Base-by-base conservation (phyloP, 345 rosid genomes). In the Alliaria petiolata region DNA sequence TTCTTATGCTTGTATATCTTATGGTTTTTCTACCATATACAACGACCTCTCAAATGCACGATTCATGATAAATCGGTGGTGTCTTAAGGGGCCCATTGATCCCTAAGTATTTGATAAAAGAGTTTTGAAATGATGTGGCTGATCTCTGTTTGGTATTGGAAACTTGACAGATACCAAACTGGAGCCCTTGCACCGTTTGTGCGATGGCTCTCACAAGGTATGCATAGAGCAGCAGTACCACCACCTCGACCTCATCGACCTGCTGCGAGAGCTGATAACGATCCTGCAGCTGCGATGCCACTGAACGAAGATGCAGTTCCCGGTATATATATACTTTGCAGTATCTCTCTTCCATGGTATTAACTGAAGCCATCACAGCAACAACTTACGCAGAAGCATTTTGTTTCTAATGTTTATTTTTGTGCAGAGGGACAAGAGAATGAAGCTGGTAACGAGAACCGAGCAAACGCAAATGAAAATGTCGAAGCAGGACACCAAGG, bases 181-280 rank as follows among this genome's bases (percentile, higher is more conserved):
- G 99, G 98, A 69, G 99, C 96, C 63, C 91, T 95, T 30, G 81
- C 99, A 44, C 98, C 99, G 1, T 78, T 95, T 70, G 77, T 92
- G 26, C 82, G 87, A 67, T 85, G 97, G 99, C 93, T 95, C 47
- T 88, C 98, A 13, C 97, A 90, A 78, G 91, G 97, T 65, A 95
- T 92, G 99, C 96, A 87, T 58, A 95, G 99, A 80, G 98, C 97
- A 17, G 99, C 96, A 47, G 87, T 86, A 13, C 97, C 97, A 67
- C 97, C 97, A 74, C 96, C 97, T 65, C 85, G 46, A 46, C 93
- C 82, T 50, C 90, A 86, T 0, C 82, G 89, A 81, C 89, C 96
- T 34, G 93, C 85, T 75, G 83, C 40, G 0, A 79, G 90, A 75
- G 91, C 86, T 69, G 97, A 88, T 69, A 86, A 88, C 81, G 83